Base-by-base conservation (phyloP, 345 rosid species). In the Camelina neglecta region DNA sequence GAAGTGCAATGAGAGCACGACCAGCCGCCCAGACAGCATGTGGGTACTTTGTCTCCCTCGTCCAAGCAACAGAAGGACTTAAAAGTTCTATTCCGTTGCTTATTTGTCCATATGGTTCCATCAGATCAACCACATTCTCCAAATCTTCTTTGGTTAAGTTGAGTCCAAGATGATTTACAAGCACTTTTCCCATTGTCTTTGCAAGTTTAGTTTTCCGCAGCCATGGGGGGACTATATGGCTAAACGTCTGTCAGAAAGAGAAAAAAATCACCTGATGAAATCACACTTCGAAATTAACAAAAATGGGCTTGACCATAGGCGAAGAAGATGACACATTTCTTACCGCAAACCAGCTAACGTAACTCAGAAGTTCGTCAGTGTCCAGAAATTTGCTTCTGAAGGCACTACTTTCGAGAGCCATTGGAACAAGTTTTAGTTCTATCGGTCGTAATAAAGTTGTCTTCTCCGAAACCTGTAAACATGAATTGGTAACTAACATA, bases 21-120 rank as follows among this genome's bases (percentile, higher is more conserved):
- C 98, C 98, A 82, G 93, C 94, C 71, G 96, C 97, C 98, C 96
- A 93, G 59, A 93, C 91, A 72, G 96, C 93, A 84, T 91, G 98
- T 24, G 96, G 93, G 71, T 86, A 88, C 83, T 93, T 93, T 77
- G 86, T 85, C 74, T 89, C 93, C 87, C 85, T 89, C 23, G 98
- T 89, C 98, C 98, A 91, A 69, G 87, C 91, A 70, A 89, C 59
- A 65, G 96, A 90, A 80, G 98, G 98, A 85, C 72, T 91, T 76
- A 91, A 72, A 58, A 86, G 88, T 74, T 93, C 97, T 58, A 91
- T 83, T 76, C 98, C 97, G 79, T 91, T 93, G 84, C 85, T 91
- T 83, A 93, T 85, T 81, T 89, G 97, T 83, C 97, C 96, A 80
- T 93, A 93, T 64, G 98, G 97, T 82, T 93, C 98, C 97, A 93